Evolutionary conservation across 192 early-diverging fungal species (phyloP).

Genomic region (Physocladia obscura): DNA sequence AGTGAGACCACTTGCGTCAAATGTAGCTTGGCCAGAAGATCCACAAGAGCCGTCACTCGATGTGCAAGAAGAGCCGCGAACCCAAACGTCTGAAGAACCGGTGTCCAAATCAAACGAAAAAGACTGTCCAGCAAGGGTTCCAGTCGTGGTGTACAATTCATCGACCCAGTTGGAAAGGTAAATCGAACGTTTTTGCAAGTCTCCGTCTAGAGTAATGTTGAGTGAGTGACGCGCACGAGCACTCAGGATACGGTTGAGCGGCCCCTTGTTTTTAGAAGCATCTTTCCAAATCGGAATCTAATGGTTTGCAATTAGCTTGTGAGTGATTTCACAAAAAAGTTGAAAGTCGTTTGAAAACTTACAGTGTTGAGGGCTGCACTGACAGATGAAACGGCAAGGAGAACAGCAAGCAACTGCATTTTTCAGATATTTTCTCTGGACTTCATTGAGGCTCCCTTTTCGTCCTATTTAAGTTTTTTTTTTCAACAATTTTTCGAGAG

Average conservation of each 20-base stretch:
- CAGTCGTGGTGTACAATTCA: constrained; percentile 18
- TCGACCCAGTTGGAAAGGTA: constrained; percentile 20
- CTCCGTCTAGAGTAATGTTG: not conserved
- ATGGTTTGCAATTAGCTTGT: no score
- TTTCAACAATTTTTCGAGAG: no score
- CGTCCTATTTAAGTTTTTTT: no score
- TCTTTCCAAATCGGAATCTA: not conserved
- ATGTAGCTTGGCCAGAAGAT: not conserved
- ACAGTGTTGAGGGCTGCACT: no score
- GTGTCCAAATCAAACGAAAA: constrained; percentile 40
- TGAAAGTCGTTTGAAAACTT: no score
- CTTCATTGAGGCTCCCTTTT: no score
- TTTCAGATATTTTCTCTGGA: no score
- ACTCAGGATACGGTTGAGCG: not conserved
- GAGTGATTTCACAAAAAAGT: no score
- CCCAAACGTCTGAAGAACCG: constrained; percentile 36
- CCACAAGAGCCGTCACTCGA: constrained; percentile 32
- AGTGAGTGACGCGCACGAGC: not conserved
- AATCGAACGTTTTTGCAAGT: not conserved
- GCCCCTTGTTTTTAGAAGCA: not conserved
- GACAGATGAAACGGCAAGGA: no score
- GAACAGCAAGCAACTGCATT: no score
- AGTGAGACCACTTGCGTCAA: not conserved
- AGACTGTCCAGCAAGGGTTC: constrained; percentile 12
- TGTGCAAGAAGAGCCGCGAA: constrained; percentile 32